Conservation (phyloP, 2,329 filamentous ascomycete species). For the Alternaria sp. region DNA sequence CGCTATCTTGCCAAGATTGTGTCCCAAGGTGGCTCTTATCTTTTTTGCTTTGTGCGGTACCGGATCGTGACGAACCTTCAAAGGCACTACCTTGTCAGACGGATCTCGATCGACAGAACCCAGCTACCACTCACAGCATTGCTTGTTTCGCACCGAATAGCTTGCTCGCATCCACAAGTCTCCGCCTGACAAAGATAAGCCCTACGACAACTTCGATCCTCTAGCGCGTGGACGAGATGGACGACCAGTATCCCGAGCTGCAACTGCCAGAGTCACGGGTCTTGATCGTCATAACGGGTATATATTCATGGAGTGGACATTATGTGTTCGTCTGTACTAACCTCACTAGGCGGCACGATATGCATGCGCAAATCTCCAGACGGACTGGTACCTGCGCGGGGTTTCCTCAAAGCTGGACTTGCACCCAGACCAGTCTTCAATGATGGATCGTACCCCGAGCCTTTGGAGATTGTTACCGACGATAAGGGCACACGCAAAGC, state of each 20-base stretch:
- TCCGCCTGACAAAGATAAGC: background rate
- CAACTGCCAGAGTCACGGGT: slow-evolving; percentile 75
- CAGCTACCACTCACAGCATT: background rate
- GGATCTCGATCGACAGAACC: background rate
- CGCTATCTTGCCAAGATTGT: slow-evolving; percentile 4
- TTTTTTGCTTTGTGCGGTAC: slow-evolving; percentile 13
- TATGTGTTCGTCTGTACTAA: background rate
- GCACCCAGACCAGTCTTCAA: slow-evolving; percentile 85
- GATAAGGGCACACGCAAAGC: slow-evolving; percentile 55
- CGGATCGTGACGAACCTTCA: slow-evolving; percentile 10
- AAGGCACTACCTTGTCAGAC: slow-evolving; percentile 1
- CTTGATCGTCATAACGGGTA: slow-evolving; percentile 86
- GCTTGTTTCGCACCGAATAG: background rate
- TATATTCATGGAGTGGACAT: slow-evolving; percentile 18
- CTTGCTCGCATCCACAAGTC: background rate
- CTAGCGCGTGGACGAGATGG: slow-evolving; percentile 25
- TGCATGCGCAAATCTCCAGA: slow-evolving; percentile 86
- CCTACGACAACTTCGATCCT: background rate
- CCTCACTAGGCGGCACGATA: slow-evolving; percentile 69
- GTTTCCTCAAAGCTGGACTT: slow-evolving; percentile 83
- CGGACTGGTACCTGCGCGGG: slow-evolving; percentile 74
- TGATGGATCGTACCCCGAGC: slow-evolving; percentile 67
- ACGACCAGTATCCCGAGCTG: slow-evolving; percentile 36
- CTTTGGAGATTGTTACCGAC: slow-evolving; percentile 63
- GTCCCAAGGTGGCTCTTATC: slow-evolving; percentile 8